phyloP scores from a whole-genome alignment of 352 stramenopile species.

The Globisporangium cylindrosporum region DNA sequence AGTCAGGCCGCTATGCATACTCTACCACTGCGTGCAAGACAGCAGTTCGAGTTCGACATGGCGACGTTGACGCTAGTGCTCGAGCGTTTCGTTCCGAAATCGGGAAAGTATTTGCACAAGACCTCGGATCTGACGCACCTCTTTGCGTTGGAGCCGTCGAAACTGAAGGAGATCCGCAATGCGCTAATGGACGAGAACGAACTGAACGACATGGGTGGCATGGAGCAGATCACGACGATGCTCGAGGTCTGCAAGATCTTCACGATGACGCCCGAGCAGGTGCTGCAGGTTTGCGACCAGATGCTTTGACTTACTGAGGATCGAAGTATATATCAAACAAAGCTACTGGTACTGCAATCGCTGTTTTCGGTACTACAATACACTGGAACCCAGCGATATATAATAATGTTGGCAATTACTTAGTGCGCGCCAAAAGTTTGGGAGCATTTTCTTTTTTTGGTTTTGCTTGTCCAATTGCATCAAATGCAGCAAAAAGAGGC shows the following conservation, averaged over 20 bases:
- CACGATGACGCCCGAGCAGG: conserved; percentile 42
- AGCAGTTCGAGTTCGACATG: conserved; percentile 47
- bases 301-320: neutral
- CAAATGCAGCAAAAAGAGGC: too few species aligned
- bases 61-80: conserved; percentile 35
- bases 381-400: too few species aligned
- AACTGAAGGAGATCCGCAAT: conserved; percentile 42
- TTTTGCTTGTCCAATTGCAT: too few species aligned
- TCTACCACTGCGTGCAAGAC: conserved; percentile 23
- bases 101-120: conserved; percentile 40
- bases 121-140: conserved; percentile 43
- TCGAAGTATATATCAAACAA: too few species aligned
- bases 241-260: conserved; percentile 61
- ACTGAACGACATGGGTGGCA: neutral
- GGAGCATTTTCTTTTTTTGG: too few species aligned
- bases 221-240: conserved; percentile 71
- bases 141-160: conserved; percentile 36
- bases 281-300: conserved; percentile 17
- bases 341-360: too few species aligned
- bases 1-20: neutral
- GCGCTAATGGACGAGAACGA: conserved; percentile 27
- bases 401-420: too few species aligned
- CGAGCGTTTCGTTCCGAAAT: conserved; percentile 24
- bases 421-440: too few species aligned
- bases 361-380: too few species aligned